These are phyloP conservation scores for Aspergillus neotritici DNA, from an alignment of 2,329 filamentous ascomycete species.

Conservation along the genomic window DNA sequence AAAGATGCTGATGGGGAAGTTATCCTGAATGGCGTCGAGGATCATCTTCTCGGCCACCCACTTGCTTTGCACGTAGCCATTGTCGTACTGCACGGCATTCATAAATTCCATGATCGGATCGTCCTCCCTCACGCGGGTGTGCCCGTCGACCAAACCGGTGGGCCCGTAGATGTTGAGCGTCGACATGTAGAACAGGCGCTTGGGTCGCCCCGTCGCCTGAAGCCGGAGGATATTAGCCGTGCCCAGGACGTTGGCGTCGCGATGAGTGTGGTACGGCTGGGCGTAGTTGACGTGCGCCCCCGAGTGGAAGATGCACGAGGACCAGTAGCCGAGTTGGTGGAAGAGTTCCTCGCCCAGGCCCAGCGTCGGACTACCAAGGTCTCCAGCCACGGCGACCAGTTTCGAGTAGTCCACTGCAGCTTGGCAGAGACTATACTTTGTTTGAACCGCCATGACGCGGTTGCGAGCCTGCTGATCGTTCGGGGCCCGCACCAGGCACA, in stretches of 20 bases:
- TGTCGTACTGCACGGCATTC: constrained; percentile 47
- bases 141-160: constrained; percentile 7
- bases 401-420: constrained; percentile 1
- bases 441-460: constrained; percentile 44
- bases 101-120: constrained; percentile 9
- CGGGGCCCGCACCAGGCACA: constrained; percentile 65
- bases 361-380: constrained; percentile 62
- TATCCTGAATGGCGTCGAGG: constrained; percentile 64
- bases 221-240: constrained; percentile 66
- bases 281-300: constrained; percentile 70
- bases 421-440: constrained; percentile 37
- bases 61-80: constrained; percentile 79
- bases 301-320: constrained; percentile 68
- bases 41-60: constrained; percentile 66
- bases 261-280: constrained; percentile 61
- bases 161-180: constrained; percentile 12
- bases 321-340: constrained; percentile 55
- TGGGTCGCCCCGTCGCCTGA: constrained; percentile 45
- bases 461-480: constrained; percentile 30
- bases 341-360: constrained; percentile 59
- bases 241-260: constrained; percentile 63
- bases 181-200: constrained; percentile 14
- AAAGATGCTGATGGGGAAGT: constrained; percentile 64
- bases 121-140: constrained; percentile 5
- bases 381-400: constrained; percentile 43